Evolutionary conservation across 345 rosid species (phyloP).

Genomic region (Arabis hirsuta): DNA sequence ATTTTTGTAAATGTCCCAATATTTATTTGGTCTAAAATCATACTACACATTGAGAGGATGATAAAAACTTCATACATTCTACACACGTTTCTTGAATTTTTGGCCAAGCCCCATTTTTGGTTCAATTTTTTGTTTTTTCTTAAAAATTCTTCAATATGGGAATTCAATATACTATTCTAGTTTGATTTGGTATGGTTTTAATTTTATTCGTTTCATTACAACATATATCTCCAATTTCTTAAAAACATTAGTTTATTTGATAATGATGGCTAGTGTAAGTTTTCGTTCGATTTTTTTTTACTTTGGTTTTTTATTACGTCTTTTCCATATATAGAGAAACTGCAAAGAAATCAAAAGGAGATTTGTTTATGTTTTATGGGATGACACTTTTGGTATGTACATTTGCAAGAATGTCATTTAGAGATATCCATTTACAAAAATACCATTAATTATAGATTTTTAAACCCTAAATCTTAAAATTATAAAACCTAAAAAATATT

Average conservation of each 20-base stretch:
- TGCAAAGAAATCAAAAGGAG: neutral
- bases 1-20: neutral
- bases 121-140: too few relatives aligned
- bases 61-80: neutral
- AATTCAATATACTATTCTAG: neutral
- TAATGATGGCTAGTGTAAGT: too few relatives aligned
- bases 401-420: too few relatives aligned
- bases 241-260: neutral
- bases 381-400: too few relatives aligned
- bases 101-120: too few relatives aligned
- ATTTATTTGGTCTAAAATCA: neutral
- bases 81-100: neutral
- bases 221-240: neutral
- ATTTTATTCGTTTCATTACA: neutral
- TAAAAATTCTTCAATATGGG: too few relatives aligned
- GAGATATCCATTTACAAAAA: too few relatives aligned
- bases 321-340: neutral
- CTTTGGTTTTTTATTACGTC: neutral
- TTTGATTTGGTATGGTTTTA: slow-evolving; percentile 12
- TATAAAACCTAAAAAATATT: too few relatives aligned
- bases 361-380: too few relatives aligned
- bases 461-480: too few relatives aligned
- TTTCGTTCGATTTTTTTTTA: neutral
- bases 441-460: too few relatives aligned
- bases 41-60: slow-evolving; percentile 14